Conservation (phyloP, 495 filamentous ascomycete genomes). For the Aspergillus heteromorphus region DNA sequence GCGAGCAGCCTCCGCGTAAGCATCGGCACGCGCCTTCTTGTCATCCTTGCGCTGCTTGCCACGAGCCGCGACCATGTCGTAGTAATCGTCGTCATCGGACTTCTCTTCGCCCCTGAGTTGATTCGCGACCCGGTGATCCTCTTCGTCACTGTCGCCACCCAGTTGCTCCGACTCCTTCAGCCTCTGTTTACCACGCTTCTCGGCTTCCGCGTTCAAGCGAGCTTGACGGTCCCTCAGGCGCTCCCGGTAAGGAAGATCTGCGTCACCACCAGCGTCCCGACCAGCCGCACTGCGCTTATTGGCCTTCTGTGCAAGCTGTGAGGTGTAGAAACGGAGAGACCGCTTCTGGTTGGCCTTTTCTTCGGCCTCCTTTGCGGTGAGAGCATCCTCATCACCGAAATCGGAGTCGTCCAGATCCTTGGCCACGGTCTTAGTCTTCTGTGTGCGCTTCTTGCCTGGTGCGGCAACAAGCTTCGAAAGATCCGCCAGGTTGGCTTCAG, state of each 20-base stretch:
- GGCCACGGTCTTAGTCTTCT: conserved; percentile 27
- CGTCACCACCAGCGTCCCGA: conserved; percentile 81
- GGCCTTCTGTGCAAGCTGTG: conserved; percentile 87
- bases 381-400: conserved; percentile 59
- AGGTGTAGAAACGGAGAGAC: conserved; percentile 91
- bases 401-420: conserved; percentile 53
- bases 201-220: conserved; percentile 79
- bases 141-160: conserved; percentile 61
- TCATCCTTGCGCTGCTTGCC: conserved; percentile 65
- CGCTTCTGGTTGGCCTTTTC: conserved; percentile 85
- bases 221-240: conserved; percentile 77
- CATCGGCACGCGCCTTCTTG: conserved; percentile 59
- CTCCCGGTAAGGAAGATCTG: conserved; percentile 86
- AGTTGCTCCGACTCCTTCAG: conserved; percentile 55
- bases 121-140: conserved; percentile 37
- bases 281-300: conserved; percentile 79
- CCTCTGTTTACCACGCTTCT: conserved; percentile 67
- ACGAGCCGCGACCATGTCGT: conserved; percentile 73
- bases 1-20: conserved; percentile 44
- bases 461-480: conserved; percentile 43
- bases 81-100: conserved; percentile 71
- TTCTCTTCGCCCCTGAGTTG: conserved; percentile 32
- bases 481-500: conserved; percentile 67
- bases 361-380: conserved; percentile 60
- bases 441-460: conserved; percentile 25